Conservation (phyloP, 1,284 basidiomycete species). For the Phylloboletellus chloephorus region DNA sequence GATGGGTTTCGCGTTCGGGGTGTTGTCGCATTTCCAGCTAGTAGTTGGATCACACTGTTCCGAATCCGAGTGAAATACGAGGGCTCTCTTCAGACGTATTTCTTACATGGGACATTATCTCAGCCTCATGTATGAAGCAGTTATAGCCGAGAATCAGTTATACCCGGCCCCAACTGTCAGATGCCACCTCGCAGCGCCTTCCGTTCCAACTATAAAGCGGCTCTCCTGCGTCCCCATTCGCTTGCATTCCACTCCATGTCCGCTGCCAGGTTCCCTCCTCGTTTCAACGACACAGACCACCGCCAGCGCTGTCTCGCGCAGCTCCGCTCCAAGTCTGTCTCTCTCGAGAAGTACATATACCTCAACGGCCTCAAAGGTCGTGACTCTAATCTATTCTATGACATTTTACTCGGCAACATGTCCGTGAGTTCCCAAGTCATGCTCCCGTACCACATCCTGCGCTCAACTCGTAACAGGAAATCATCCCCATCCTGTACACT, state of each 20-base stretch:
- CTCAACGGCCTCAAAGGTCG: conserved; percentile 60
- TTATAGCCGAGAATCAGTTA: too few relatives aligned
- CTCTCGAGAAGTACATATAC: conserved; percentile 68
- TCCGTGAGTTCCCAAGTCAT: conserved; percentile 30
- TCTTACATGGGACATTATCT: too few relatives aligned
- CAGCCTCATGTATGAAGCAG: too few relatives aligned
- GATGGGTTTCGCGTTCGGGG: too few relatives aligned
- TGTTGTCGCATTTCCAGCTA: too few relatives aligned
- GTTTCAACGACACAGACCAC: conserved; percentile 49
- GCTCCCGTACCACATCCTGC: neutral
- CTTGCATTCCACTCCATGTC: conserved; percentile 25
- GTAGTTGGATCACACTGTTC: too few relatives aligned
- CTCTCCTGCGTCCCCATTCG: neutral
- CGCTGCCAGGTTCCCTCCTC: conserved; percentile 41
- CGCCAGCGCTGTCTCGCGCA: conserved; percentile 55
- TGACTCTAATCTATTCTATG: conserved; percentile 63
- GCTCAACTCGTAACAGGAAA: conserved; percentile 29
- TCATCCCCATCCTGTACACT: conserved; percentile 72
- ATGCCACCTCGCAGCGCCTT: conserved; percentile 14
- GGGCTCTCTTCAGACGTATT: too few relatives aligned
- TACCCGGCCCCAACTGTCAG: neutral
- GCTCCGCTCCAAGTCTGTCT: conserved; percentile 51
- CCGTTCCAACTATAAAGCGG: conserved; percentile 3
- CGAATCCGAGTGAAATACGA: too few relatives aligned
- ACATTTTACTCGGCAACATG: conserved; percentile 53